A percentile compares a stretch with the other conserved stretches of the same genome.
Evolutionary conservation across 768 basidiomycete species (phyloP).

Genomic region (Rhizopogon salebrosus): DNA sequence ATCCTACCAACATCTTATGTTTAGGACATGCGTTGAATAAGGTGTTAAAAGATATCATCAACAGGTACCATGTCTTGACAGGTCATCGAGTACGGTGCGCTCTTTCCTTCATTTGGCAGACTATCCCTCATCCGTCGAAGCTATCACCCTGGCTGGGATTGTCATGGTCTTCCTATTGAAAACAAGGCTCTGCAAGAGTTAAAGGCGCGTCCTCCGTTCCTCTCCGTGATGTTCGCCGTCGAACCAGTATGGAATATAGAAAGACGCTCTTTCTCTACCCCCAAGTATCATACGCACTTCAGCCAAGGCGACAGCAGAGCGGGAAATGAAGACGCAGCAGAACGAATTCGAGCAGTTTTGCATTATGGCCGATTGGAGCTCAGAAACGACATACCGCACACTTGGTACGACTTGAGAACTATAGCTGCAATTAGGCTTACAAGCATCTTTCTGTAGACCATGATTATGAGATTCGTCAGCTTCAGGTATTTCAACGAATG

Average conservation of each 20-base stretch:
- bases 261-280: conserved; percentile 51
- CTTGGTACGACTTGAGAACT: conserved; percentile 48
- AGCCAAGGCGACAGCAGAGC: conserved; percentile 66
- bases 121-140: conserved; percentile 34
- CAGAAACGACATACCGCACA: conserved; percentile 73
- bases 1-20: not conserved
- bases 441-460: conserved; percentile 49
- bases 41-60: conserved; percentile 93
- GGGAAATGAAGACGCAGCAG: conserved; percentile 72
- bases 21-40: conserved; percentile 95
- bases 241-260: conserved; percentile 27
- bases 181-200: conserved; percentile 84
- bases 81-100: conserved; percentile 81
- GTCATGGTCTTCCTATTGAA: conserved; percentile 96
- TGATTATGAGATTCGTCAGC: conserved; percentile 82
- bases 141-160: conserved; percentile 96
- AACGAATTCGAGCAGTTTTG: conserved; percentile 77
- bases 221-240: not conserved
- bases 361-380: conserved; percentile 89
- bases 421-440: not conserved
- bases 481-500: conserved; percentile 83
- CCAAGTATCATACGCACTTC: conserved; percentile 60
- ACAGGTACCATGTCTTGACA: conserved; percentile 75
- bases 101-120: not conserved
- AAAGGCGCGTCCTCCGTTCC: conserved; percentile 38